Conservation (phyloP, 2,329 filamentous ascomycete species). For the Claviceps africana region DNA sequence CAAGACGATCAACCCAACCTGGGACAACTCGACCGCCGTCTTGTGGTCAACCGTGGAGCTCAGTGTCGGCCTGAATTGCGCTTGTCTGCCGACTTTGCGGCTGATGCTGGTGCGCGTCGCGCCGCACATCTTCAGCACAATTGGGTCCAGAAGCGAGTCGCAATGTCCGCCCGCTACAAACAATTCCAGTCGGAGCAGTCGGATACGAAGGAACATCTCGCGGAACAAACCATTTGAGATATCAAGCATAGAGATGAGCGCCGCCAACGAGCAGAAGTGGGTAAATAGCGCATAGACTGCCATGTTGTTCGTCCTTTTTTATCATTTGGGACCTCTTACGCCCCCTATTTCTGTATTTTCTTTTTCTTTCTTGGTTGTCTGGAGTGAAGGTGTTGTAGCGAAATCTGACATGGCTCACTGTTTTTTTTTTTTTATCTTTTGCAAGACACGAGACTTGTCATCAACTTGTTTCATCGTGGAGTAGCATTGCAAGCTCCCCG, state of each 20-base stretch:
- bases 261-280: neutral
- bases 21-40: conserved; percentile 2
- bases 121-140: conserved; percentile 2
- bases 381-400: no score
- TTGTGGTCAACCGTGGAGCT: conserved; percentile 7
- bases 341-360: no score
- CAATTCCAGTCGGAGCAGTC: neutral
- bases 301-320: no score
- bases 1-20: conserved; percentile 5
- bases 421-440: no score
- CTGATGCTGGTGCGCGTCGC: conserved; percentile 3
- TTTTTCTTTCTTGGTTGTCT: no score
- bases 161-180: neutral
- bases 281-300: neutral
- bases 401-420: no score
- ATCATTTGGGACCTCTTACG: no score
- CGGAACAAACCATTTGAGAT: neutral
- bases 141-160: neutral
- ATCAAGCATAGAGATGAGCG: neutral
- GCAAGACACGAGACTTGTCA: no score
- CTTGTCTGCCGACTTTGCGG: conserved; percentile 4
- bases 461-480: no score
- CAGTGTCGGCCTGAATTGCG: conserved; percentile 5
- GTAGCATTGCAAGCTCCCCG: no score
- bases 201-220: neutral